A percentile compares a stretch with the other conserved stretches of the same genome.
phyloP scores from a whole-genome alignment of 345 rosid species.

The Citrus unshiu region DNA sequence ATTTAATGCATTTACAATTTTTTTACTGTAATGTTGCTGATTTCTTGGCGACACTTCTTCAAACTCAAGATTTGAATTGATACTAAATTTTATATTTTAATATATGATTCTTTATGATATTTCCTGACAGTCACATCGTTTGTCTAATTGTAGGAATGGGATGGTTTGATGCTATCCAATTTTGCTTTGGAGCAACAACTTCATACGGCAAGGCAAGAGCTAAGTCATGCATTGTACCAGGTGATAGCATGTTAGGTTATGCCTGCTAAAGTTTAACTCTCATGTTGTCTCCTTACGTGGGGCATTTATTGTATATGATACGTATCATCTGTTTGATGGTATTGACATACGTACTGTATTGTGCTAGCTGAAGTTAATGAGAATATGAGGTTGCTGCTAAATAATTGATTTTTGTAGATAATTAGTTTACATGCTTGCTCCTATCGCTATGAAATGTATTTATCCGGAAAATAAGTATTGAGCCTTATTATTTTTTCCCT shows the following conservation, averaged over 20 bases:
- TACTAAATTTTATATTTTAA: not conserved
- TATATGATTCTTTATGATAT: not conserved
- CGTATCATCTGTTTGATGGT: not conserved
- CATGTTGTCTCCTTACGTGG: not conserved
- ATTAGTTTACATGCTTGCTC: not conserved
- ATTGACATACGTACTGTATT: not conserved
- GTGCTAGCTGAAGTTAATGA: not conserved
- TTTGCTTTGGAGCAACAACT: constrained; percentile 95
- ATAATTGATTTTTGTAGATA: not conserved
- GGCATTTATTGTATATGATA: not conserved
- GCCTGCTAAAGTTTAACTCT: not conserved
- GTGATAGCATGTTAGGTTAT: constrained; percentile 29
- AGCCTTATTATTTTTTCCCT: not conserved
- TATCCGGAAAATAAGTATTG: not conserved
- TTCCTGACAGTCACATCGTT: constrained; percentile 6
- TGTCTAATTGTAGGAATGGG: constrained; percentile 78
- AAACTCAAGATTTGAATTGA: not conserved
- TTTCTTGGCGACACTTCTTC: not conserved
- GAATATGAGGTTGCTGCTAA: not conserved
- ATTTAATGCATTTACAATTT: not conserved
- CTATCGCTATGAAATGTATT: not conserved
- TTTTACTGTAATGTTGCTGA: not conserved
- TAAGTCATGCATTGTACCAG: constrained; percentile 97
- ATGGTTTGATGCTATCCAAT: constrained; percentile 89
- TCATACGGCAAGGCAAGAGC: constrained; percentile 94